Evolutionary conservation across 345 rosid species (phyloP), one percentile per base, ranked within the genome.

Genomic region (Ceriops tagal): DNA sequence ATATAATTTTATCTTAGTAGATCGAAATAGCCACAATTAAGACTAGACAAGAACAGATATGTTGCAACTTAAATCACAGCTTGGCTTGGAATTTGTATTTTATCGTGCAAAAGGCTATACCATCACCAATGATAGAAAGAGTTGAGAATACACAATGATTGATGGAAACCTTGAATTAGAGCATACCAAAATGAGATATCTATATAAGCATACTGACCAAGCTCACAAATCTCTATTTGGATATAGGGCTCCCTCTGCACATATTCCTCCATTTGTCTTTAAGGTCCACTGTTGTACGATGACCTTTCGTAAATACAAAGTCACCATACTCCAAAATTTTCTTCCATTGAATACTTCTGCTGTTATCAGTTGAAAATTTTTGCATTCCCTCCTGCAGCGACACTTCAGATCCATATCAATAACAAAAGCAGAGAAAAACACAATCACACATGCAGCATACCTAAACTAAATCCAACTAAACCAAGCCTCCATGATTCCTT

Each of bases 191-290:
- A 43, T 43, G 18, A 30, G 16, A 6, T 9, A 6, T 22, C 53
- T 37, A 31, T 34, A 13, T 5, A 69, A 15, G 74, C 65, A 63
- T 35, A 60, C 60, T 60, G 63, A 75, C 24, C 67, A 53, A 53
- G 61, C 18, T 53, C 26, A 65, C 58, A 51, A 55, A 46, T 67
- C 10, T 20, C 71, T 68, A 77, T 67, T 71, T 77, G 30, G 64
- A 39, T 58, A 55, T 57, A 7, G 79, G 77, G 35, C 71, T 70
- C 58, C 75, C 77, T 66, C 66, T 80, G 68, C 81, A 72, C 67
- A 84, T 62, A 67, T 79, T 84, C 70, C 85, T 79, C 87, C 87
- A 84, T 68, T 78, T 84, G 68, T 84, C 83, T 71, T 83, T 80
- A 20, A 80, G 69, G 73, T 84, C 82, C 39, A 71, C 30, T 31